These are phyloP conservation scores for Colletotrichum gigasporum DNA, from an alignment of 2,329 filamentous ascomycete species.

Conservation along the genomic window DNA sequence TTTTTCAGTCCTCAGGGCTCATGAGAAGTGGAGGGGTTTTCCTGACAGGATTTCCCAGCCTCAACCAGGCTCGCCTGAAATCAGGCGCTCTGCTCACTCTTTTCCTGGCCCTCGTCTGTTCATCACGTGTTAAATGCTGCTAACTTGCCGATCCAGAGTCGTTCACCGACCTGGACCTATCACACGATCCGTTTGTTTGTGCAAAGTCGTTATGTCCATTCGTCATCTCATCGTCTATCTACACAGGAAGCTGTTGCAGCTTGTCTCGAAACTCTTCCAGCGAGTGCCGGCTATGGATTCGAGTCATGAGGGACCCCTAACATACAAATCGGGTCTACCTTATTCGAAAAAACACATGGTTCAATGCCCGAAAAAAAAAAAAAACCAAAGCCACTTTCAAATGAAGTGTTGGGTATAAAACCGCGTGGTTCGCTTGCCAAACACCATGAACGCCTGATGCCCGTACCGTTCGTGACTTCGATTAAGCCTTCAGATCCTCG, in stretches of 20 bases:
- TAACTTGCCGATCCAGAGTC: background rate
- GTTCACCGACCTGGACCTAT: background rate
- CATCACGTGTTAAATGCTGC: background rate
- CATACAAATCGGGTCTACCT: constrained; percentile 15
- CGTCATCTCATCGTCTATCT: constrained; percentile 30
- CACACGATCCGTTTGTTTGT: background rate
- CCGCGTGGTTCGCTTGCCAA: constrained; percentile 32
- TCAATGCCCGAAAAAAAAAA: constrained; percentile 6
- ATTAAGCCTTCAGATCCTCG: constrained; percentile 52
- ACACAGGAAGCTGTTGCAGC: constrained; percentile 14
- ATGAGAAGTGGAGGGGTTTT: background rate
- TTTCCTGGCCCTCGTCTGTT: background rate
- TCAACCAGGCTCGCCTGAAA: background rate
- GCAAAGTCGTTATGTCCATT: constrained; percentile 23
- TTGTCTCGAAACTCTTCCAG: background rate
- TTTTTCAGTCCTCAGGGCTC: background rate
- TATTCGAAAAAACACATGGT: background rate
- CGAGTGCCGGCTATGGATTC: constrained; percentile 2
- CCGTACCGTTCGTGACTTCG: constrained; percentile 12
- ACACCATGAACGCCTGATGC: constrained; percentile 29
- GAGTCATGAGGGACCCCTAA: background rate
- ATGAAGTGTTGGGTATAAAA: constrained; percentile 32
- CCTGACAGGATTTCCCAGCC: background rate
- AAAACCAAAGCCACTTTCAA: constrained; percentile 24
- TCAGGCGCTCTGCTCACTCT: background rate